Percentiles rank a stretch among this genome's conserved stretches.
These are phyloP conservation scores for Venturia nashicola DNA, from an alignment of 2,329 filamentous ascomycete species.

Conservation along the genomic window DNA sequence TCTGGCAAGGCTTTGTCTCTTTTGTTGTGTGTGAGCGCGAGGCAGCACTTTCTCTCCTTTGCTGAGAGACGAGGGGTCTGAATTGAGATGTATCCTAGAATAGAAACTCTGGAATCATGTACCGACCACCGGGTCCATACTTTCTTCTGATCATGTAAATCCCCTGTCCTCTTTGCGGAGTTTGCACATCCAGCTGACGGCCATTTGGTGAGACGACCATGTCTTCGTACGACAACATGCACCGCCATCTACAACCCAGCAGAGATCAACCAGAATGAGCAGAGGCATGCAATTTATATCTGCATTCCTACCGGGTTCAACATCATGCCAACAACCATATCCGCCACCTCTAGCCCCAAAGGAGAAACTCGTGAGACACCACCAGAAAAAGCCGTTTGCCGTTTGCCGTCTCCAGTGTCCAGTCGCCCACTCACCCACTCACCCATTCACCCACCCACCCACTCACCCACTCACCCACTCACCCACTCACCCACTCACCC, in stretches of 20 bases:
- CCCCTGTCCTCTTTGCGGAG: not conserved
- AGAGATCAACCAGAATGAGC: not conserved
- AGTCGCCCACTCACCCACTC: too few species aligned
- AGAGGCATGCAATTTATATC: not conserved
- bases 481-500: too few species aligned
- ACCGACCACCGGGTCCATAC: not conserved
- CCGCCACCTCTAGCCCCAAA: not conserved
- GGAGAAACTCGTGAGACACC: not conserved
- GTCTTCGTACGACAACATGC: not conserved
- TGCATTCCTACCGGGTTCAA: not conserved
- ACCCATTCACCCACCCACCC: too few species aligned
- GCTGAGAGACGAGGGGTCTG: not conserved
- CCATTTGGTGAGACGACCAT: not conserved
- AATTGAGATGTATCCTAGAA: not conserved
- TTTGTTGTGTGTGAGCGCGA: not conserved
- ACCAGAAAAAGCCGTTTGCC: too few species aligned
- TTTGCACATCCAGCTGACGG: not conserved
- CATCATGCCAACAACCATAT: too few species aligned
- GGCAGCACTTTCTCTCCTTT: not conserved
- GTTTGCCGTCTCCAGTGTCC: too few species aligned
- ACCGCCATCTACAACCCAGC: not conserved
- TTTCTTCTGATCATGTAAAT: not conserved
- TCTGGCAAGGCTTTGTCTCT: not conserved
- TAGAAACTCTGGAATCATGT: not conserved
- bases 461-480: too few species aligned